Evolutionary conservation across 108 stramenopile genomes (phyloP).

Genomic region (Asterionellopsis glacialis): DNA sequence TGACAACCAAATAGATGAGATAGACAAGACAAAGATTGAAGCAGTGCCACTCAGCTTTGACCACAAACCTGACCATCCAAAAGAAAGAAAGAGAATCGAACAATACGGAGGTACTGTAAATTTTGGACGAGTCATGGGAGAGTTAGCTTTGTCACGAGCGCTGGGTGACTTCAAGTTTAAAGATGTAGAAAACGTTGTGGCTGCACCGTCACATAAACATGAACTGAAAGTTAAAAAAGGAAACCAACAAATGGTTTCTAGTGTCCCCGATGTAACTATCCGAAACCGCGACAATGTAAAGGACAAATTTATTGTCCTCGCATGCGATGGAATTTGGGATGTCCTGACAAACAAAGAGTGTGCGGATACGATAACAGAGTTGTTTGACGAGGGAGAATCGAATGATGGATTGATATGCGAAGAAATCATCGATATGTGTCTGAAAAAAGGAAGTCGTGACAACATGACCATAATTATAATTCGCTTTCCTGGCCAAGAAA

Average conservation of each 20-base stretch:
- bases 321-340: slow-evolving; percentile 91
- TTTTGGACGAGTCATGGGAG: slow-evolving; percentile 75
- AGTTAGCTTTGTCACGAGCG: slow-evolving; percentile 79
- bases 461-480: slow-evolving; percentile 82
- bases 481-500: slow-evolving; percentile 45
- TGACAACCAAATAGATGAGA: not conserved
- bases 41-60: slow-evolving; percentile 65
- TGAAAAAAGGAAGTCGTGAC: slow-evolving; percentile 73
- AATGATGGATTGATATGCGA: slow-evolving; percentile 78
- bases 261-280: not conserved
- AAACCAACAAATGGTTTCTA: not conserved
- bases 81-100: slow-evolving; percentile 72
- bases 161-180: slow-evolving; percentile 90
- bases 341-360: slow-evolving; percentile 84
- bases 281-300: slow-evolving; percentile 12
- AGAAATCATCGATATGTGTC: slow-evolving; percentile 77
- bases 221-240: slow-evolving; percentile 18
- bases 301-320: slow-evolving; percentile 66
- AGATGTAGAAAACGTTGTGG: slow-evolving; percentile 60
- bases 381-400: slow-evolving; percentile 69
- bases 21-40: slow-evolving; percentile 22
- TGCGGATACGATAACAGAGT: slow-evolving; percentile 62
- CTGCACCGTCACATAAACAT: slow-evolving; percentile 34
- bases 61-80: slow-evolving; percentile 72
- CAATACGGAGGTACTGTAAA: slow-evolving; percentile 75